Evolutionary conservation across 345 rosid species (phyloP), one percentile per base, ranked within the genome.

Genomic region (Boechera divaricarpa): DNA sequence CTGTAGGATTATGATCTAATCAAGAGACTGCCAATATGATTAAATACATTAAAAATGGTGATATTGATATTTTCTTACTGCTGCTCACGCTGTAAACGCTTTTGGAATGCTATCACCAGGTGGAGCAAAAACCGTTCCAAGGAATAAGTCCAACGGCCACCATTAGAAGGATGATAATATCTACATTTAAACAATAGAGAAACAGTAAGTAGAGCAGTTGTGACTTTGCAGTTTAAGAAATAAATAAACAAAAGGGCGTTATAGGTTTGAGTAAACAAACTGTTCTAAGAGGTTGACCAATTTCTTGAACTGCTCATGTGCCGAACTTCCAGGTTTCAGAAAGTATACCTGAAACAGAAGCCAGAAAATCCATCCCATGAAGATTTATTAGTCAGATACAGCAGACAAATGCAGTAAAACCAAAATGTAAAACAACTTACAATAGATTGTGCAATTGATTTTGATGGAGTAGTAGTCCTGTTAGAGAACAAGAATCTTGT

Each of bases 131-230:
- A 88, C 4, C 93, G 82, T 83, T 95, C 97, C 89, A 95, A 77
- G 67, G 98, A 88, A 85, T 90, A 92, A 72, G 99, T 95, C 99
- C 99, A 95, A 51, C 98, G 95, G 52, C 99, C 99, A 70, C 99
- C 99, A 79, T 92, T 95, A 63, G 99, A 95, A 21, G 99, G 99
- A 82, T 95, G 98, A 77, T 92, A 95, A 81, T 92, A 92, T 76
- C 99, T 95, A 86, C 59, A 76, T 48, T 52, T 62, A 74, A 69
- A 53, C 67, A 69, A 13, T 72, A 63, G 41, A 79, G 12, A 56
- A 75, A 29, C 41, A 70, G 61, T 74, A 18, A 79, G 67, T 33
- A 68, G 41, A 51, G 55, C 48, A 48, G 53, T 61, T 32, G 41
- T 48, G 38, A 55, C 39, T 63, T 74, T 63, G 49, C 33, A 56